These are phyloP conservation scores for Venturia pyrina DNA, from an alignment of 2,329 filamentous ascomycete species.

Conservation along the genomic window DNA sequence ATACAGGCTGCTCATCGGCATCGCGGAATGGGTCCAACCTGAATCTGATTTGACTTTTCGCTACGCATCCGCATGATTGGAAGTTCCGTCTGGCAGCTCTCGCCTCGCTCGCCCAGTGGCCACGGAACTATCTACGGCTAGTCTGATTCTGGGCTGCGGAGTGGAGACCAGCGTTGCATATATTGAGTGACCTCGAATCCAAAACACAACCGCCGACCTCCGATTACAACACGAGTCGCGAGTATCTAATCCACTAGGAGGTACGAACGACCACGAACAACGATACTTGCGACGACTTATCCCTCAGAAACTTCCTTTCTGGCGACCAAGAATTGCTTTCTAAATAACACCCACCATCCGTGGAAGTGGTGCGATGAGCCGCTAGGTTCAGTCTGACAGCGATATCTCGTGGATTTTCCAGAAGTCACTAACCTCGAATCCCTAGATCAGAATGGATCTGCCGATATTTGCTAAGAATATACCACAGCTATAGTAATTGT, in stretches of 20 bases:
- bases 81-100: too few relatives aligned
- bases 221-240: not conserved
- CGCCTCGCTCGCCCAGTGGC: not conserved
- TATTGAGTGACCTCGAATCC: not conserved
- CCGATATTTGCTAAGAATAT: not conserved
- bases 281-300: too few relatives aligned
- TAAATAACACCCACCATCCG: too few relatives aligned
- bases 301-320: too few relatives aligned
- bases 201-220: not conserved
- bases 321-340: too few relatives aligned
- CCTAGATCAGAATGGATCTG: not conserved
- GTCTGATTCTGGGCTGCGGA: not conserved
- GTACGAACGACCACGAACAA: not conserved
- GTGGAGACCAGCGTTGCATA: not conserved
- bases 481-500: not conserved
- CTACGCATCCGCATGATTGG: not conserved
- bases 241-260: too few relatives aligned
- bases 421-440: not conserved
- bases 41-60: too few relatives aligned
- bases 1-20: too few relatives aligned
- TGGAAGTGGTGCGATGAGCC: too few relatives aligned
- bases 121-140: not conserved
- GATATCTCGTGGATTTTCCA: not conserved
- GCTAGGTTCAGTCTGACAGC: not conserved
- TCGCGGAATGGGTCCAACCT: too few relatives aligned